Base-by-base conservation (phyloP, 1,284 basidiomycete genomes). In the Trametes pubescens region DNA sequence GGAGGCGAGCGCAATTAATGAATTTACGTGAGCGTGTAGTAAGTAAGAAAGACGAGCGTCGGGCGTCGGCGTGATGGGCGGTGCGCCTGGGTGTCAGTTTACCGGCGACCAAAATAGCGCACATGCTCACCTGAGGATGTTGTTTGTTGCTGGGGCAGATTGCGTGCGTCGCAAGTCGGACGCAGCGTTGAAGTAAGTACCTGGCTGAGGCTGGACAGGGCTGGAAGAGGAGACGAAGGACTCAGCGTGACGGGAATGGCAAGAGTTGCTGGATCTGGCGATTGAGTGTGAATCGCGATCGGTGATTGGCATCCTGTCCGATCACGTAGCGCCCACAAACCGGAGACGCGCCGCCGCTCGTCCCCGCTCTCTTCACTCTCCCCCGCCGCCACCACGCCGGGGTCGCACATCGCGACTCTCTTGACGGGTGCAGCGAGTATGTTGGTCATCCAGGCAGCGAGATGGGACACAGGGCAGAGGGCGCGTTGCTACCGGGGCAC, bases 211-310 rank as follows among this genome's bases (percentile, higher is more conserved):
- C 14, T 7, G 22, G 9, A 29, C 14, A 21, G 18, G 8, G 16
- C 18, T 21, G 43, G 43, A 22, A n/a, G 18, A 44, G 47, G 24
- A 24, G 29, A 29, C 24, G 47, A 51, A 49, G 62, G 54, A 66
- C 56, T 48, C 59, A 11, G 40, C 49, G 32, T 58, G 44, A 59
- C 67, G 46, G 21, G 55, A 57, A 54, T 26, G 64, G 67, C 57
- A 68, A 32, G 64, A 64, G 57, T 18, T 59, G 61, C 64, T 52
- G 53, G 60, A 68, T 68, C 67, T 62, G 67, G 67, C 56, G 67
- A 68, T 68, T 51, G 67, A 64, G 59, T 66, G 40, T n/a, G 16
- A 43, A 55, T 43, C 55, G 51, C 65, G 63, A 62, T 62, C 60
- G 47, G 48, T 38, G 60, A 61, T 61, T 54, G 51, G 59, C 59